phyloP scores from a whole-genome alignment of 169 alveolate genomes.

The Perkinsus marinus region DNA sequence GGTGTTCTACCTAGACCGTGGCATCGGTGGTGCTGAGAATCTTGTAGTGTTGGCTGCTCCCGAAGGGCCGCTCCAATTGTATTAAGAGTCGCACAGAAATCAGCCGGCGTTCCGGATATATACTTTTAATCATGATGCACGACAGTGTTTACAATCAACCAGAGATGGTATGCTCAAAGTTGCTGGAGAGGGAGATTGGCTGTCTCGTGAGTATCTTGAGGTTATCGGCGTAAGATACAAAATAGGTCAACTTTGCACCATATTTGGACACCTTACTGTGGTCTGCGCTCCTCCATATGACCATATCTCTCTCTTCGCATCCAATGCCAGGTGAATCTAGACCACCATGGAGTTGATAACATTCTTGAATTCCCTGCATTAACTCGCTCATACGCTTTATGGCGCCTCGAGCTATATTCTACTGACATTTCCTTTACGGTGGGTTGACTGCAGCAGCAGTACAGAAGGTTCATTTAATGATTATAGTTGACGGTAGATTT shows the following conservation, averaged over 20 bases:
- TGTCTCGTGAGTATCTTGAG: constrained; percentile 39
- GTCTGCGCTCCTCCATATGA: constrained; percentile 70
- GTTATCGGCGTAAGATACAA: constrained; percentile 42
- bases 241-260: neutral
- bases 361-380: constrained; percentile 2
- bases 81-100: neutral
- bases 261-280: constrained; percentile 38
- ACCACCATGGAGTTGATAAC: neutral
- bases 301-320: constrained; percentile 47
- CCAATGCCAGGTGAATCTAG: constrained; percentile 58
- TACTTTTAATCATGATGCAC: constrained; percentile 70
- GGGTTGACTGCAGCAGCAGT: no score
- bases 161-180: constrained; percentile 56
- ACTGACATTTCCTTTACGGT: constrained; percentile 83
- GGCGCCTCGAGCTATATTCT: constrained; percentile 52
- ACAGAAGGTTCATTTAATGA: no score
- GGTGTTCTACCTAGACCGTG: constrained; percentile 79
- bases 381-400: constrained; percentile 43
- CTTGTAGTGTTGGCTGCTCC: constrained; percentile 67
- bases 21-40: constrained; percentile 87
- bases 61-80: constrained; percentile 45
- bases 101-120: constrained; percentile 15
- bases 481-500: neutral
- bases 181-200: constrained; percentile 56
- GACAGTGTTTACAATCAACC: constrained; percentile 65